Conservation (phyloP, 305 asterid genomes). For the Fraxinus nigra region DNA sequence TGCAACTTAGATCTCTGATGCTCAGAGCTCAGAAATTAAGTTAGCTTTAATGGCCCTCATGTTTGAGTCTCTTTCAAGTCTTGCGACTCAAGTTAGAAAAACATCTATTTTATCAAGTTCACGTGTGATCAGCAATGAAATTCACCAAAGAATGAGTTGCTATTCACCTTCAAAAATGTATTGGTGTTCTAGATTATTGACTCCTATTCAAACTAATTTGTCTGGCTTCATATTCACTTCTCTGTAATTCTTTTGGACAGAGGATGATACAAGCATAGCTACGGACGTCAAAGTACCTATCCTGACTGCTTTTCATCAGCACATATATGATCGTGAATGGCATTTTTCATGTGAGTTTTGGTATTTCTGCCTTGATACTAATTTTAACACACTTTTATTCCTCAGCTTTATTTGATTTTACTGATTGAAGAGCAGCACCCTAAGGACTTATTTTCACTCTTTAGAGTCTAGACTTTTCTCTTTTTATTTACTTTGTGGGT, state of each 20-base stretch:
- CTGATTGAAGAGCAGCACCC: background rate
- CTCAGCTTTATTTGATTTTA: background rate
- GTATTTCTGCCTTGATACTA: background rate
- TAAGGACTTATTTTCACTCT: background rate
- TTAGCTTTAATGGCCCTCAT: background rate
- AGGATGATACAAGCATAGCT: slow-evolving; percentile 53
- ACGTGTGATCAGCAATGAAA: background rate
- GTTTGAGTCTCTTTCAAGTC: background rate
- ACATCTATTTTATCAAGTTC: background rate
- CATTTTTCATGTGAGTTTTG: slow-evolving; percentile 47
- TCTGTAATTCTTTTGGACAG: slow-evolving; percentile 30
- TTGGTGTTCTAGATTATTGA: background rate
- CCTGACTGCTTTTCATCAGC: slow-evolving; percentile 45
- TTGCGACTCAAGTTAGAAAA: background rate
- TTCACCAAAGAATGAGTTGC: background rate
- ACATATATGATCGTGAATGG: slow-evolving; percentile 45
- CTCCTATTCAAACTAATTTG: background rate
- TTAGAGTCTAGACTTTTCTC: background rate
- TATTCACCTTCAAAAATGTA: background rate
- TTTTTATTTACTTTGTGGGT: background rate
- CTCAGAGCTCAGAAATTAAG: background rate
- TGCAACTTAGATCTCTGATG: background rate
- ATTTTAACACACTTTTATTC: background rate
- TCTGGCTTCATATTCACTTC: background rate
- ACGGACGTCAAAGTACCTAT: slow-evolving; percentile 51